Evolutionary conservation across 2,329 filamentous ascomycete genomes (phyloP), one percentile per base, ranked within the genome.

Genomic region (Aspergillus sojae): DNA sequence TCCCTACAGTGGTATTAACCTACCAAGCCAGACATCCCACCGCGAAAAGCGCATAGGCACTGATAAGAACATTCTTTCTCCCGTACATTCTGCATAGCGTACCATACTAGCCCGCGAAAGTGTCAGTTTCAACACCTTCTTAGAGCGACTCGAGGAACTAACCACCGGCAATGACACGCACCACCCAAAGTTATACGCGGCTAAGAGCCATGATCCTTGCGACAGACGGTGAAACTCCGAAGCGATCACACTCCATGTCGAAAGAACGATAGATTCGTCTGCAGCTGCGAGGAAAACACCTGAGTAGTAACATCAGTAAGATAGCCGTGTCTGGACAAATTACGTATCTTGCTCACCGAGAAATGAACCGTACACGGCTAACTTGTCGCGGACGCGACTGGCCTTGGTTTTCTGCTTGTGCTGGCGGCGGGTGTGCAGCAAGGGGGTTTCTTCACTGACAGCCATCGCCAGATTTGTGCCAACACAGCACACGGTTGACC

Each of bases 271-370:
- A 2, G 86, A 87, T 1, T 80, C 78, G 70, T 91, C 89, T 23
- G 85, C 83, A 54, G 87, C 86, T 5, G 84, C 83, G 10, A 90
- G 83, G 67, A 91, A 90, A 2, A 88, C 84, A 11, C 85, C 85
- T 80, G 53, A 9, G 36, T 30, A 23, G 30, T 52, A 30, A 4
- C 2, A 53, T 32, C 19, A 34, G 10, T 21, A 32, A 34, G 19
- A 19, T 6, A 12, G n/a, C 7, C 16, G 30, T n/a, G 28, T 12
- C 19, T 14, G 12, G 26, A 16, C 2, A 4, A 12, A 19, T 50
- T 9, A 14, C 21, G 10, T 3, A 30, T 50, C 11, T 26, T 50
- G 12, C 23, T 50, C 23, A 50, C 23, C 46, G 5, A 50, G 12
- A 50, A 50, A 50, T 28, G 46, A 50, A 50, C 46, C 21, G 23